Base-by-base conservation (phyloP, 108 stramenopile genomes). In the Nannochloropsis oceanica region DNA sequence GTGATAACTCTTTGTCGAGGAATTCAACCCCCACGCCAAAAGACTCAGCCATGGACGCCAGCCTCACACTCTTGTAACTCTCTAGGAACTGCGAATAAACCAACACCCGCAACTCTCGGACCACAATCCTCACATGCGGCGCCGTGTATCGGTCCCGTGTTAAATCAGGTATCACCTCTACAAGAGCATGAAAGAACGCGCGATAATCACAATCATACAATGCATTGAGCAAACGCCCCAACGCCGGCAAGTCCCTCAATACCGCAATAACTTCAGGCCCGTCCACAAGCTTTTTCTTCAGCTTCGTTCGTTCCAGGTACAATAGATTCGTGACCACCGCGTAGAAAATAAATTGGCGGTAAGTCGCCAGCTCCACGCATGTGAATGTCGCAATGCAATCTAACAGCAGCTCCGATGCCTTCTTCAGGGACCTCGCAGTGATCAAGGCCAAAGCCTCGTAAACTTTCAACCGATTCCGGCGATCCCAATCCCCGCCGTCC, bases 381-480 rank as follows among this genome's bases (percentile, higher is more conserved):
- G 97, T 96, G 93, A 98, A 98, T 43, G 97, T 97, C 42, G 97
- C 96, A 86, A 98, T 95, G 83, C 96, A 94, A 43, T 95, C 93
- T 80, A 97, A 90, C 79, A 99, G 91, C 24, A 95, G 89, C 85
- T 91, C 89, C 1, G 95, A 92, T 8, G 97, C 97, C 26, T 84
- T 92, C 86, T 93, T 89, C 82, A 98, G 84, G 85, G 97, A 96
- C 13, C 99, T 90, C 27, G 91, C 90, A 73, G 93, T 83, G 27
- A 98, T 85, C n/a, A 90, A 84, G 80, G 91, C 92, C 26, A 96
- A 73, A 1, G 95, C 96, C 81, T 93, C 91, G 92, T 98, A 99
- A 0, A 96, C 97, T 88, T 84, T 84, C 27, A 84, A 92, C 42
- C 99, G 96, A 92, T 99, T 99, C 83, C 96, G 95, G 46, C 97